Evolutionary conservation across 257 asterid species (phyloP), one percentile per base, ranked within the genome.

Genomic region (Craterostigma plantagineum): DNA sequence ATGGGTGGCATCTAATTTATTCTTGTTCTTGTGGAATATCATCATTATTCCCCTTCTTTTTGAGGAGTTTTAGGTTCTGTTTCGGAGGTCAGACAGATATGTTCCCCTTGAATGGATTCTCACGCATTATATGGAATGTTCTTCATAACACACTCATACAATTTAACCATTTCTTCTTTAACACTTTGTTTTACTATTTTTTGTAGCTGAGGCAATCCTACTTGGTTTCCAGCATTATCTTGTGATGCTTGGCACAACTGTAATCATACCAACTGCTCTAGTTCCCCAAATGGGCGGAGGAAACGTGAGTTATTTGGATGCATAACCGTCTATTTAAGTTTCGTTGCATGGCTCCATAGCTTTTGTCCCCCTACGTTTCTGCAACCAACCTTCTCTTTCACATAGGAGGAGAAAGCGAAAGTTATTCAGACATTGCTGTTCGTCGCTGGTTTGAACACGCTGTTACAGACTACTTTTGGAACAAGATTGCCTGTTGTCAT

Each of bases 221-320:
- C 92, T 80, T 36, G 96, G 94, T 11, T 85, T 85, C 63, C 96
- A 85, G 50, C 96, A 85, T 61, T 85, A 85, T 60, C 61, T 85
- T 45, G 96, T 85, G 57, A 80, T 80, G 96, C 92, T 85, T 35
- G 92, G 92, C 33, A 85, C 96, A 8, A 54, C 91, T 7, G 93
- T 81, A 57, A 72, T 85, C 64, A 85, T 85, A 54, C 85, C 96
- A 35, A 77, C 94, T 14, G 94, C 96, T 47, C 71, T 85, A 14
- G 96, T 85, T 60, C 94, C 94, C 42, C 96, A 85, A 64, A 85
- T 85, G 96, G 96, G 96, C 63, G 96, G 96, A 33, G 91, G 92
- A 77, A 77, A 85, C 57, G 96, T 80, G 65, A 72, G 92, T 45
- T 55, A 34, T 58, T 51, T 13, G 15, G 34, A 49, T 51, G 10